Percentiles rank a stretch among this genome's conserved stretches.
These are phyloP conservation scores for Mucor velutinosus DNA, from an alignment of 371 early-diverging fungal species.

Conservation along the genomic window DNA sequence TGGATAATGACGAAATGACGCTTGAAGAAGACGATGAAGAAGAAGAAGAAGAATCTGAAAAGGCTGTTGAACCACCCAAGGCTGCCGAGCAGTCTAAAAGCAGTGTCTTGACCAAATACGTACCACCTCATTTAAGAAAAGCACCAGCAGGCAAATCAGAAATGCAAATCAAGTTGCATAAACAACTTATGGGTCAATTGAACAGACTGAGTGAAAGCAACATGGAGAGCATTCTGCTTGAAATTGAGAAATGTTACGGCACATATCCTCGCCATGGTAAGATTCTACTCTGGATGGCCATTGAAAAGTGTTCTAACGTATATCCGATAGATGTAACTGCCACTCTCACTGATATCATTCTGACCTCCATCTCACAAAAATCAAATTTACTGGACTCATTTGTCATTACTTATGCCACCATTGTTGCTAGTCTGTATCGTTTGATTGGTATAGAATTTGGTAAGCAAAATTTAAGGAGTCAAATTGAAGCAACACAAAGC, in stretches of 20 bases:
- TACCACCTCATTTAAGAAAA: slow-evolving; percentile 90
- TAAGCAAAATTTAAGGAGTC: slow-evolving; percentile 24
- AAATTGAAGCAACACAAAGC: neutral
- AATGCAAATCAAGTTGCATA: slow-evolving; percentile 69
- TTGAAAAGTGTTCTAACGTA: neutral
- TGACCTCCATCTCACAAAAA: slow-evolving; percentile 77
- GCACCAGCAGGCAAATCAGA: slow-evolving; percentile 57
- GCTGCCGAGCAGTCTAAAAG: neutral
- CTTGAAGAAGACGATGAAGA: slow-evolving; percentile 10
- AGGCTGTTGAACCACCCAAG: neutral
- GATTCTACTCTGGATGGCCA: slow-evolving; percentile 2
- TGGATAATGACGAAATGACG: slow-evolving; percentile 21
- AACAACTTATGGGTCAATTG: slow-evolving; percentile 83
- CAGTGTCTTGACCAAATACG: slow-evolving; percentile 54
- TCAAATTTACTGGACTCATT: slow-evolving; percentile 88
- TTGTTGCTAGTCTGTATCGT: slow-evolving; percentile 81
- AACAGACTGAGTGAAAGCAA: slow-evolving; percentile 92
- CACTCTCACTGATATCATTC: slow-evolving; percentile 75
- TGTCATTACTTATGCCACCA: slow-evolving; percentile 84
- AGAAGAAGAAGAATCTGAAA: slow-evolving; percentile 18
- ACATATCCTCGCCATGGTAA: slow-evolving; percentile 83
- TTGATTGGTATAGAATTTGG: slow-evolving; percentile 86
- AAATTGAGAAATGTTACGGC: slow-evolving; percentile 80
- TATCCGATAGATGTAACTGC: slow-evolving; percentile 75
- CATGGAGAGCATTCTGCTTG: slow-evolving; percentile 81